A percentile compares a stretch with the other conserved stretches of the same genome.
These are phyloP conservation scores for Graphilbum fragrans DNA, from an alignment of 2,329 filamentous ascomycete genomes.

Conservation along the genomic window DNA sequence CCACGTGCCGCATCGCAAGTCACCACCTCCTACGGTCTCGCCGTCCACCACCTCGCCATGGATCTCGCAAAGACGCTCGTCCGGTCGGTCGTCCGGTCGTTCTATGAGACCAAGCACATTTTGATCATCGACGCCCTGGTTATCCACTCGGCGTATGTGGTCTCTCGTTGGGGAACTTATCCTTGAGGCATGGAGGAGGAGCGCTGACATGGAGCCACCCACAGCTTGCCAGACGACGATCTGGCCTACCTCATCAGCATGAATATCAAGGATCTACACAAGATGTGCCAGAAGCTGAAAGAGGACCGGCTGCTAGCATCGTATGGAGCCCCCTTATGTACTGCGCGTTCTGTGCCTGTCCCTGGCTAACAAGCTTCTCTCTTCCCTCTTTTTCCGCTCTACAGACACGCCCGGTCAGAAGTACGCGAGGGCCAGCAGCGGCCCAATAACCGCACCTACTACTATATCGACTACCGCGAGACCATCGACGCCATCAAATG, in stretches of 20 bases:
- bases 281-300: constrained; percentile 70
- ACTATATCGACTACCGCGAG: constrained; percentile 90
- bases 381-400: constrained; percentile 1
- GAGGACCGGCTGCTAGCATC: constrained; percentile 79
- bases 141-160: constrained; percentile 62
- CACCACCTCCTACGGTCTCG: not conserved
- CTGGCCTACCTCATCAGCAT: constrained; percentile 77
- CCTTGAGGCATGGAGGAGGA: not conserved
- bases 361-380: constrained; percentile 1
- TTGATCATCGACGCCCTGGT: constrained; percentile 78
- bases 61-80: constrained; percentile 62
- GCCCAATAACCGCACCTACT: constrained; percentile 81
- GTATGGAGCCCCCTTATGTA: constrained; percentile 28
- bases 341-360: not conserved
- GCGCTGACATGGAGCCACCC: not conserved
- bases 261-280: constrained; percentile 85
- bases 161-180: not conserved
- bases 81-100: constrained; percentile 73
- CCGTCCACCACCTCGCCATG: constrained; percentile 18
- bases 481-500: constrained; percentile 96
- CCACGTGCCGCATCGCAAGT: not conserved
- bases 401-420: constrained; percentile 61
- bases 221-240: constrained; percentile 64
- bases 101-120: constrained; percentile 76
- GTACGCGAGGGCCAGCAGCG: constrained; percentile 70